Conservation (phyloP, 768 basidiomycete species). For the Mycena rosella region DNA sequence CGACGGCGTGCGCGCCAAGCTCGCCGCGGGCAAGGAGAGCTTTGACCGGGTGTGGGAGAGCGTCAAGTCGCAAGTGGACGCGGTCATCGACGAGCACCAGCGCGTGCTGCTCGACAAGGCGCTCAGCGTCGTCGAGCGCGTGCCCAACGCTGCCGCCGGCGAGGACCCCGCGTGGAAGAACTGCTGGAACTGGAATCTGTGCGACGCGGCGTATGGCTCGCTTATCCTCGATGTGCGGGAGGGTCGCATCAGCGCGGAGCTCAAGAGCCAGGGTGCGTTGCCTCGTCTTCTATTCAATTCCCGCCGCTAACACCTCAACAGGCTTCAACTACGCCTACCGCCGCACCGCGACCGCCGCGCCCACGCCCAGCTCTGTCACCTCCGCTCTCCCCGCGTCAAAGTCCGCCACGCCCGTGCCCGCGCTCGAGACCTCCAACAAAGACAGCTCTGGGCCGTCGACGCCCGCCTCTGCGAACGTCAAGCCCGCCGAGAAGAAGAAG, state of each 20-base stretch:
- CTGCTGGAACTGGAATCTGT: constrained; percentile 99
- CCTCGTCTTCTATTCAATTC: not conserved
- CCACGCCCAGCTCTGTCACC: constrained; percentile 70
- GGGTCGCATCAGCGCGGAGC: constrained; percentile 90
- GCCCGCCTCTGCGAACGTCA: constrained; percentile 53
- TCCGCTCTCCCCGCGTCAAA: constrained; percentile 59
- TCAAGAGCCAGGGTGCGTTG: constrained; percentile 88
- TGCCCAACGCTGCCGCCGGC: constrained; percentile 74
- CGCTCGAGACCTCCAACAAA: constrained; percentile 49
- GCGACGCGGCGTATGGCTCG: constrained; percentile 94
- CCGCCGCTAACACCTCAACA: constrained; percentile 44
- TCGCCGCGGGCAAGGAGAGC: constrained; percentile 79
- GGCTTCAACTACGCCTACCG: constrained; percentile 98
- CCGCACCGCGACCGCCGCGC: constrained; percentile 70
- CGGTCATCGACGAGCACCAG: constrained; percentile 92
- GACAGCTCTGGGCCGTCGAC: constrained; percentile 50
- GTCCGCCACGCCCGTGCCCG: constrained; percentile 50
- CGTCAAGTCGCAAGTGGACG: constrained; percentile 91
- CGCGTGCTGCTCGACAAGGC: constrained; percentile 91
- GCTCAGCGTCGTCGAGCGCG: constrained; percentile 82
- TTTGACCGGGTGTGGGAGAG: constrained; percentile 97
- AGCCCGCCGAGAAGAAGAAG: constrained; percentile 63
- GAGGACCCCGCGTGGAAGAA: constrained; percentile 99
- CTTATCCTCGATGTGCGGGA: constrained; percentile 92
- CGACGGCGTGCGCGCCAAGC: constrained; percentile 88